Base-by-base conservation (phyloP, 2,329 filamentous ascomycete genomes). In the Colletotrichum tamarilloi region DNA sequence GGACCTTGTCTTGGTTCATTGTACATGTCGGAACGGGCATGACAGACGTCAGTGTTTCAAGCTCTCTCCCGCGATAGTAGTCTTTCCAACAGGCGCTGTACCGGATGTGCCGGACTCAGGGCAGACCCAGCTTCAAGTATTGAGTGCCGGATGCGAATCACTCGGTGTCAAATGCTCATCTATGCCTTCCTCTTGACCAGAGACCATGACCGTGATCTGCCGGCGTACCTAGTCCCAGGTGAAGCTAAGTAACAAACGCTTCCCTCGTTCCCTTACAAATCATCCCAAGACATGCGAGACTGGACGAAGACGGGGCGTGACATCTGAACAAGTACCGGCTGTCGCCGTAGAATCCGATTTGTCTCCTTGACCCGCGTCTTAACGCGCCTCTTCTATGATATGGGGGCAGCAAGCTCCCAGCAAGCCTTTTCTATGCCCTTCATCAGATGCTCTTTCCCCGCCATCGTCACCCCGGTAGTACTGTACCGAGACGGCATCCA, bases 31-130 rank as follows among this genome's bases (percentile, higher is more conserved):
- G n/a, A 46, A 19, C 49, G 9, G 22, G 46, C 42, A 53, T 24
- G 49, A 72, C 46, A 60, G 57, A n/a, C 35, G 57, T 72, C 64
- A 52, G 19, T 14, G 68, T 71, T 56, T 68, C 68, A 67, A 26
- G 42, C 42, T 49, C 6, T 49, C 38, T 42, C 5, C n/a, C 42
- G 9, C 28, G 30, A 12, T 52, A 53, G 46, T 14, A 30, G 49
- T 42, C 38, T 16, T 12, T 16, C 1, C 14, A 42, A 2, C 14
- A 38, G 35, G 12, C 38, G 12, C 6, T 14, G 2, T 7, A 14
- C 38, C 35, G 38, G 38, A 42, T 5, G 14, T 42, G 38, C 38
- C 35, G 38, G 38, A 42, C 12, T 42, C 5, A 2, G 38, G 5
- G 5, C 14, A 42, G 38, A 42, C 6, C 38, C 14, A 14, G 38